phyloP scores from a whole-genome alignment of 345 rosid genomes.

The Alliaria petiolata region DNA sequence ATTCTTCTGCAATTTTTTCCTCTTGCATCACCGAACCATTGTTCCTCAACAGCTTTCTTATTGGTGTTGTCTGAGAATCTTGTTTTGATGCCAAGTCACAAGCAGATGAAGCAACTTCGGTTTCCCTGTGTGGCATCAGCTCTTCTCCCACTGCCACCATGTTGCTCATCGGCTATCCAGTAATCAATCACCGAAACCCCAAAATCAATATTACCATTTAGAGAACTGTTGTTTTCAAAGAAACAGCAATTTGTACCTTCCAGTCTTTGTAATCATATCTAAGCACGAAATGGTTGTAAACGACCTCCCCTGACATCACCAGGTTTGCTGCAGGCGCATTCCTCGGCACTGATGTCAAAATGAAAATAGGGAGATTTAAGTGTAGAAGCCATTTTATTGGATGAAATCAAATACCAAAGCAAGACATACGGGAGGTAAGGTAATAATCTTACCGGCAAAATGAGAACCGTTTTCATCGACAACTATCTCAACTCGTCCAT shows the following conservation, averaged over 20 bases:
- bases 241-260: constrained; percentile 45
- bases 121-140: constrained; percentile 55
- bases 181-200: neutral
- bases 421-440: neutral
- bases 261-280: constrained; percentile 77
- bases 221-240: neutral
- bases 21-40: constrained; percentile 60
- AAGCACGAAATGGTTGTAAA: constrained; percentile 65
- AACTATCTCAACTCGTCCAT: constrained; percentile 61
- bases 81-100: constrained; percentile 25
- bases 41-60: constrained; percentile 55
- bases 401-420: neutral
- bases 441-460: constrained; percentile 49
- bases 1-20: constrained; percentile 52
- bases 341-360: no score
- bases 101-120: neutral
- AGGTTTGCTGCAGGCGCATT: constrained; percentile 64
- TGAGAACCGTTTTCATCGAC: constrained; percentile 59
- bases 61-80: constrained; percentile 44
- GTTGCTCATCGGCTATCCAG: constrained; percentile 45
- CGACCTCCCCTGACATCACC: constrained; percentile 50
- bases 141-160: constrained; percentile 56
- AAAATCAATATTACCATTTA: neutral
- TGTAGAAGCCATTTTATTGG: neutral
- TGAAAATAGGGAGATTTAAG: no score